Evolutionary conservation across 2,329 filamentous ascomycete genomes (phyloP), one percentile per base, ranked within the genome.

Genomic region (Fusarium albosuccineum): DNA sequence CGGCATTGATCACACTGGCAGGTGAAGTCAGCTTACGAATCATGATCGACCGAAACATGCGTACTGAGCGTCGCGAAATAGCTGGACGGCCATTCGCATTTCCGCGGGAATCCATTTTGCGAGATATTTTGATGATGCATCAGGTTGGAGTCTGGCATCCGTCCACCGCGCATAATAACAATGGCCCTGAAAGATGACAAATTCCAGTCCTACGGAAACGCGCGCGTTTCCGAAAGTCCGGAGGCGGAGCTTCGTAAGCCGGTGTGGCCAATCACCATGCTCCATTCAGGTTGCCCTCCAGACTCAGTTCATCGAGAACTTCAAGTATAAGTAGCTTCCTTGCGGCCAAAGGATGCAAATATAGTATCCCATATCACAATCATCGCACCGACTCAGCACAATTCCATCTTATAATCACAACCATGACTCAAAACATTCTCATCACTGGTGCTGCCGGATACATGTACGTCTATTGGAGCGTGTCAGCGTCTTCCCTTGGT

Each of bases 381-480:
- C 22, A 22, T 22, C 22, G 22, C 22, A 6, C 27, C 30, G 3
- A 48, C 10, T 34, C 17, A 22, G 22, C 33, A 48, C 11, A 26
- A 22, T 22, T 16, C 13, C 4, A 48, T 48, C 16, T 34, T 44
- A 16, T 0, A 30, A 9, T 27, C 13, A 50, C 3, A 34, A 60
- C n/a, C 22, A 71, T 72, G 70, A 13, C 58, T 27, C 61, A 62
- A 3, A 78, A 77, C 29, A 68, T 78, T 49, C 73, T 79, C 36
- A 72, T 79, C 60, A 79, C 77, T 42, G 77, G 77, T 36, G 76
- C 75, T 16, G 77, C 75, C 29, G 77, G 77, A 34, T 79, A 77
- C 69, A 75, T 79, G 77, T 71, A 64, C 9, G 54, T 14, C 5
- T 3, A 6, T 8, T 6, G 3, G 6, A 10, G 3, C 8, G 22